phyloP scores from a whole-genome alignment of 768 basidiomycete genomes.

The Agrocybe pediades region DNA sequence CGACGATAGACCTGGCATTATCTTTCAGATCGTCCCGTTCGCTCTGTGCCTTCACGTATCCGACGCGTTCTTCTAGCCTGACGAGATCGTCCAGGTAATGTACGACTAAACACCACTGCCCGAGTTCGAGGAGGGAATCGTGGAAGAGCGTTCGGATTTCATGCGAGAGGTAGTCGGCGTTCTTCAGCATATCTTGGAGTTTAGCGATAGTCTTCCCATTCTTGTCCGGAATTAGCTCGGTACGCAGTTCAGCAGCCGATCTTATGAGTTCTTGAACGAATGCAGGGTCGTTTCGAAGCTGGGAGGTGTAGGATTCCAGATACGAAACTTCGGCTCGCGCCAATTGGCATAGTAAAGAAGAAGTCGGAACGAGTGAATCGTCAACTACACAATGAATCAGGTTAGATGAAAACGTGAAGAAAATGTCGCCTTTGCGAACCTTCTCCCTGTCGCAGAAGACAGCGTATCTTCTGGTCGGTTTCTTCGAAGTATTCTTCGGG shows the following conservation, averaged over 20 bases:
- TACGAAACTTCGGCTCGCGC: not conserved
- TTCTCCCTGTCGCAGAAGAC: too few species aligned
- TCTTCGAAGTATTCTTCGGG: too few species aligned
- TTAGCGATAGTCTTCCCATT: not conserved
- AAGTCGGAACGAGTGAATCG: not conserved
- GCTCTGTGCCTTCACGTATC: not conserved
- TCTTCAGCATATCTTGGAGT: not conserved
- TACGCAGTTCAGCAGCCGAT: not conserved
- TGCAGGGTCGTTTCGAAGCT: not conserved
- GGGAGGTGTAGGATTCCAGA: not conserved
- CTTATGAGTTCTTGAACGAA: not conserved
- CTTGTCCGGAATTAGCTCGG: not conserved
- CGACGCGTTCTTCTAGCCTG: not conserved
- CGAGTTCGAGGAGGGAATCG: not conserved
- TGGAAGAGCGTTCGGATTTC: constrained; percentile 4
- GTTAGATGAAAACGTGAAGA: not conserved
- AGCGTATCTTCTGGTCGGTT: too few species aligned
- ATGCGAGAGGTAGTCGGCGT: not conserved
- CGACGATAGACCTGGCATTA: not conserved
- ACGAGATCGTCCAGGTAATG: constrained; percentile 1
- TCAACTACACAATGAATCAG: not conserved
- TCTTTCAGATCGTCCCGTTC: not conserved
- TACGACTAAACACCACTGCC: constrained; percentile 1
- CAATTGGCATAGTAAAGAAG: not conserved
- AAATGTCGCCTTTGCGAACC: too few species aligned